These are phyloP conservation scores for Bipolaris gigantea DNA, from an alignment of 2,329 filamentous ascomycete species.

Conservation along the genomic window DNA sequence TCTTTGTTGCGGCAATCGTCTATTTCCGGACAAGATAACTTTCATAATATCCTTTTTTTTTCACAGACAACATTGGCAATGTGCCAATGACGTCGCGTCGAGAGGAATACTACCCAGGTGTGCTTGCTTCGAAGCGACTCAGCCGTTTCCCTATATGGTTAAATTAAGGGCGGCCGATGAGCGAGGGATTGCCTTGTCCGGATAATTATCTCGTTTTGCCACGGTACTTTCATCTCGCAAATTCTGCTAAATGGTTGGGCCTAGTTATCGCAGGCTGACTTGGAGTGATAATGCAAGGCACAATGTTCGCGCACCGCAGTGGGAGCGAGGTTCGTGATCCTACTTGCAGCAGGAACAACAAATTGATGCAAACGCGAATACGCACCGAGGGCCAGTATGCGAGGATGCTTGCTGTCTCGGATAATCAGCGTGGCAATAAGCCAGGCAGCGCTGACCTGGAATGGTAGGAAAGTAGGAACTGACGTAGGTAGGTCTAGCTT, in stretches of 20 bases:
- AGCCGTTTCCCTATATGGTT: conserved; percentile 19
- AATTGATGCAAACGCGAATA: conserved; percentile 17
- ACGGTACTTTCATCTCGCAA: conserved; percentile 21
- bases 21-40: conserved; percentile 11
- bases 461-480: conserved; percentile 13
- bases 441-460: conserved; percentile 8
- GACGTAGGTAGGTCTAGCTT: conserved; percentile 6
- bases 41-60: conserved; percentile 14
- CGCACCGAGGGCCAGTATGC: conserved; percentile 6
- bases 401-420: conserved; percentile 1
- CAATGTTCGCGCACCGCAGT: conserved; percentile 33
- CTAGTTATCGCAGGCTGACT: conserved; percentile 21
- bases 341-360: conserved; percentile 24
- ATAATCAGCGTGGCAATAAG: conserved; percentile 1
- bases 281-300: conserved; percentile 29
- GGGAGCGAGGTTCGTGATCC: conserved; percentile 31
- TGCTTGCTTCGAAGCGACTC: conserved; percentile 12
- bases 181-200: conserved; percentile 17
- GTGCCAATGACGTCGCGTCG: conserved; percentile 18
- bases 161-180: conserved; percentile 23
- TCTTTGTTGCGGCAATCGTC: conserved; percentile 13
- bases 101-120: conserved; percentile 5
- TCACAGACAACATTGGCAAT: conserved; percentile 1
- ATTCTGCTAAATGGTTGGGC: conserved; percentile 28
- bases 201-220: conserved; percentile 28